Base-by-base conservation (phyloP, 768 basidiomycete genomes). In the Kwoniella bestiolae region DNA sequence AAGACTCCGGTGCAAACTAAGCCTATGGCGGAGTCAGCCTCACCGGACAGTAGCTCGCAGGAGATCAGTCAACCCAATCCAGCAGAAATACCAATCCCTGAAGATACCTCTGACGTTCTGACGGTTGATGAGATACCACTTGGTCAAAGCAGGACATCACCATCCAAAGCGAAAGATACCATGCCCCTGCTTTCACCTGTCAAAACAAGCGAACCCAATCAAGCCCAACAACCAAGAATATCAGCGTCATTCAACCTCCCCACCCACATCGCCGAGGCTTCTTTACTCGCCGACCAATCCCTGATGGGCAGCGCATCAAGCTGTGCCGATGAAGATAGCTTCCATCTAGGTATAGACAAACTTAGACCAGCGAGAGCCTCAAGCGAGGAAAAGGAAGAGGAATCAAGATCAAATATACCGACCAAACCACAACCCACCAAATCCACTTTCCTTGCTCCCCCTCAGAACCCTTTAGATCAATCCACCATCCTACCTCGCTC, bases 401-500 rank as follows among this genome's bases (percentile, higher is more conserved):
- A 34, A 18, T 38, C 45, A 5, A 16, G n/a, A 26, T 31, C 47
- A n/a, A 52, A 31, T 16, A 50, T 29, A 18, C 8, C 59, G 16
- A 50, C 32, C 16, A 34, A 47, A 26, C 46, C 58, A n/a, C 34
- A 5, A 9, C 16, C 11, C 9, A 16, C 21, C 38, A 58, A 44
- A 45, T 52, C 61, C 3, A 55, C 52, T 7, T 53, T 56, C 29
- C 52, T 53, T 5, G 6, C 41, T 29, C 29, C 31, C 32, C 29
- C 41, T 34, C 51, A 32, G 31, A 44, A 57, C 31, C n/a, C 25
- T 41, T 41, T 67, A 16, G 56, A 67, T 47, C 56, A 51, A 47
- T 66, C 69, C 4, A 70, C 65, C 11, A 56, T 67, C 14, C 47
- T 70, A 8, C 69, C 69, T 9, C 23, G n/a, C 18, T 60, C 56